Evolutionary conservation across 2,329 filamentous ascomycete species (phyloP).

Genomic region (Cordyceps tenuipes): DNA sequence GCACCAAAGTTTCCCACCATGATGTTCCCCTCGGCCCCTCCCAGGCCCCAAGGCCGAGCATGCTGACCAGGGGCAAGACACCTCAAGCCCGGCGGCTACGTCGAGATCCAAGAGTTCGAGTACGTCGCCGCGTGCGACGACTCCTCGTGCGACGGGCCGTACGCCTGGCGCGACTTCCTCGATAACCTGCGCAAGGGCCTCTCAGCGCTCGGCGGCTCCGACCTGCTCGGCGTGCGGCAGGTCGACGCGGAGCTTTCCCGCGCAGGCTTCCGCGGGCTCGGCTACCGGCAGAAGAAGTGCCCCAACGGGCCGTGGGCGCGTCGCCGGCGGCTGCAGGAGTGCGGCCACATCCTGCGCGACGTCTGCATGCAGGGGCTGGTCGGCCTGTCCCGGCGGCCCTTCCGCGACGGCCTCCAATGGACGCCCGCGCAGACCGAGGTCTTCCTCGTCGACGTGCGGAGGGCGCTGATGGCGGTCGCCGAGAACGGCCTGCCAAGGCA

Average conservation of each 20-base stretch:
- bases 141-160: constrained; percentile 32
- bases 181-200: constrained; percentile 33
- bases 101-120: constrained; percentile 41
- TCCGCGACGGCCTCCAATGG: constrained; percentile 33
- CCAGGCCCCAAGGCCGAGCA: too few species aligned
- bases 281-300: constrained; percentile 35
- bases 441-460: constrained; percentile 35
- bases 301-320: constrained; percentile 42
- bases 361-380: constrained; percentile 32
- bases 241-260: constrained; percentile 27
- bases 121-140: constrained; percentile 37
- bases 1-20: constrained; percentile 9
- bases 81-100: constrained; percentile 42
- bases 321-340: constrained; percentile 32
- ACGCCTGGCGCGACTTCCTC: constrained; percentile 40
- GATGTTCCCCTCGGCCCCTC: too few species aligned
- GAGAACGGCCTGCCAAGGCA: constrained; percentile 25
- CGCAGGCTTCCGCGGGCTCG: constrained; percentile 35
- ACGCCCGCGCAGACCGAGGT: constrained; percentile 34
- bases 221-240: constrained; percentile 31
- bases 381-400: constrained; percentile 30
- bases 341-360: constrained; percentile 37
- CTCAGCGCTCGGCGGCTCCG: constrained; percentile 32
- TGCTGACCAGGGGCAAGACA: constrained; percentile 29
- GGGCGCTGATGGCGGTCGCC: constrained; percentile 26